Evolutionary conservation across 1,139 yeast species (phyloP), one percentile per base, ranked within the genome.

Genomic region (Lizanozyma gosingica): DNA sequence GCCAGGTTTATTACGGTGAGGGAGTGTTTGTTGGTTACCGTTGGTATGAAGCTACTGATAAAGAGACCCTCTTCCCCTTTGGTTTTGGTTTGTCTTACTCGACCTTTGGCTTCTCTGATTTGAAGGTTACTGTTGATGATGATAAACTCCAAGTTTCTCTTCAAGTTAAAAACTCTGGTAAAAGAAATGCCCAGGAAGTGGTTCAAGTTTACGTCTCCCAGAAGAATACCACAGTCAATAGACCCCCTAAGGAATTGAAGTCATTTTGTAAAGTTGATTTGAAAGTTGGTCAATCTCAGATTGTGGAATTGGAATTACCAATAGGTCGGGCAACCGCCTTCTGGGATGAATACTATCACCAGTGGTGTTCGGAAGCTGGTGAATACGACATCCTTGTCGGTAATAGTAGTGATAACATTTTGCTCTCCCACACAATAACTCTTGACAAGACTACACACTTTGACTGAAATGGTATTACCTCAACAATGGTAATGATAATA

Each of bases 81-180:
- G 84, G 84, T 14, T 65, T 58, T 51, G 84, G 84, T 14, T 64
- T 79, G 41, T 76, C 83, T 2, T 79, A 78, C 56, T 69, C 83
- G 6, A 47, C 60, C 1, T 79, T 75, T 49, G 59, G 53, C 15
- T 51, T 64, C 45, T 48, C 55, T 4, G 50, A 59, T 37, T 47
- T 61, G 42, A 39, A 45, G 15, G 57, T 58, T 3, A 8, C 43
- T 14, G 38, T 45, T 15, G 44, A 38, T 15, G 45, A 39, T 4
- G 43, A 39, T 6, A n/a, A 15, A n/a, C 46, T 61, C 29, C 37
- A 56, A 11, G 64, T 66, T 3, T 44, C 65, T 2, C 68, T 71
- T 17, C 57, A 58, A 36, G 73, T 74, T 35, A 59, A 57, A 37
- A 73, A 74, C 51, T 56, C 63, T 16, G 77, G 78, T 14, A 48